A percentile compares a stretch with the other conserved stretches of the same genome.
Evolutionary conservation across 2,329 filamentous ascomycete genomes (phyloP).

Genomic region (Trichocomaceae sp.): DNA sequence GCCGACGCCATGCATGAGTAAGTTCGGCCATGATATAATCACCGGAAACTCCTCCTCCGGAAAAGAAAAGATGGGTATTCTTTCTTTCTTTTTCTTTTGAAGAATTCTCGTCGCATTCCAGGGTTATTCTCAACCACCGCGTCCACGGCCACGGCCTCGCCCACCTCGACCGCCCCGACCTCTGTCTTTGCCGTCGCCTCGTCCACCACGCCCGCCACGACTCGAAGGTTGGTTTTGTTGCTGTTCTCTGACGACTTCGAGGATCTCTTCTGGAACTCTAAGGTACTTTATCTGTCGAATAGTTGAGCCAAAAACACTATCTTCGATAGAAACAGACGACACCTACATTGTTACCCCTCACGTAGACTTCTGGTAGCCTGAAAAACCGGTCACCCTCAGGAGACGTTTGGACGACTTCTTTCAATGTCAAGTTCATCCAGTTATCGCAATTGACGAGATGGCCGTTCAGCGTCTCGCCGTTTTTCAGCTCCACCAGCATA

Average conservation of each 20-base stretch:
- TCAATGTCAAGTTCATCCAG: constrained; percentile 98
- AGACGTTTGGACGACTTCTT: constrained; percentile 94
- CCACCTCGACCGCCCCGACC: constrained; percentile 39
- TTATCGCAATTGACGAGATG: constrained; percentile 96
- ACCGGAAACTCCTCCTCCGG: constrained; percentile 21
- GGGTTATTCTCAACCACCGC: constrained; percentile 27
- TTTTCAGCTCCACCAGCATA: constrained; percentile 96
- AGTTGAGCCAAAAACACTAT: constrained; percentile 5
- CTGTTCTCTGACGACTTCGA: constrained; percentile 88
- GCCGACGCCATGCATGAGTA: constrained; percentile 36
- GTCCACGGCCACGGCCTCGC: constrained; percentile 39
- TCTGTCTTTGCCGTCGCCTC: constrained; percentile 32
- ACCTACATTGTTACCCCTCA: constrained; percentile 92
- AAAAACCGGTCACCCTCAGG: constrained; percentile 93
- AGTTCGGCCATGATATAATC: constrained; percentile 23
- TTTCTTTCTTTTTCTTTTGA: constrained; percentile 18
- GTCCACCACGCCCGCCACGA: constrained; percentile 35
- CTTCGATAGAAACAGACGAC: background rate
- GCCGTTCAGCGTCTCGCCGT: constrained; percentile 93
- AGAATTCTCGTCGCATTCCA: background rate
- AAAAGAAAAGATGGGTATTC: constrained; percentile 27
- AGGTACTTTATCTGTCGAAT: constrained; percentile 85
- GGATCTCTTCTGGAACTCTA: constrained; percentile 90
- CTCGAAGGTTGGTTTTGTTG: constrained; percentile 55
- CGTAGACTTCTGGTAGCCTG: constrained; percentile 85